Percentiles rank a stretch among this genome's conserved stretches.
These are phyloP conservation scores for Kwoniella bestiolae DNA, from an alignment of 768 basidiomycete genomes.

Conservation along the genomic window DNA sequence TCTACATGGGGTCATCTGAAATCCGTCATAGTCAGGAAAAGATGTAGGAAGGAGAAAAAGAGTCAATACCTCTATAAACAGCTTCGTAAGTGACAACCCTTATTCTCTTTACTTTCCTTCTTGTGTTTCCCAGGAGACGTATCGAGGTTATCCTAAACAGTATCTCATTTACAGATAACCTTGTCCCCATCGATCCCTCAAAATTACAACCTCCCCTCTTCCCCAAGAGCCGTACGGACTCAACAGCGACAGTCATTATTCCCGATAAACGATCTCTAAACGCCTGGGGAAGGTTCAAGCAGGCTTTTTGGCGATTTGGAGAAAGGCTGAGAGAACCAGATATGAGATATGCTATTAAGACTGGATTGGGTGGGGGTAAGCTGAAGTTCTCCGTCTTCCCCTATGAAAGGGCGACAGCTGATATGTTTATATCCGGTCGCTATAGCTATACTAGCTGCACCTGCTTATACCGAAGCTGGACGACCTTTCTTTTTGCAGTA, in stretches of 20 bases:
- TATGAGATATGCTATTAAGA: conserved; percentile 84
- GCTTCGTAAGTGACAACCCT: conserved; percentile 41
- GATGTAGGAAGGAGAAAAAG: conserved; percentile 22
- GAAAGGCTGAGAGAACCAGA: conserved; percentile 71
- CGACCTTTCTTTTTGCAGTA: conserved; percentile 78
- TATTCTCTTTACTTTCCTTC: too few relatives aligned
- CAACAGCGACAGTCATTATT: conserved; percentile 82
- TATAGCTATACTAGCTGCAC: conserved; percentile 77
- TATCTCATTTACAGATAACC: too few relatives aligned
- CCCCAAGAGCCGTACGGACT: conserved; percentile 79
- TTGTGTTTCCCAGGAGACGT: too few relatives aligned
- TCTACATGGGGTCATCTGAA: conserved; percentile 38
- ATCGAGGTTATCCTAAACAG: too few relatives aligned
- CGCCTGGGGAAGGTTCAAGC: conserved; percentile 67
- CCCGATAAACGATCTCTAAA: conserved; percentile 69
- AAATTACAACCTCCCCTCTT: conserved; percentile 68
- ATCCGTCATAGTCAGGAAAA: conserved; percentile 19
- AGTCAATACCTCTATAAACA: conserved; percentile 48
- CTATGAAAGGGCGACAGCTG: not conserved
- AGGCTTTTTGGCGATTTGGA: conserved; percentile 74
- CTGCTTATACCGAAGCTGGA: conserved; percentile 82
- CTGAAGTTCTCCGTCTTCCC: not conserved
- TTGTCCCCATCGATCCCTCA: conserved; percentile 57
- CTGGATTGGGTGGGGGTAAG: conserved; percentile 60
- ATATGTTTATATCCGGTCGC: not conserved